phyloP scores from a whole-genome alignment of 2,329 filamentous ascomycete species.

The Colletotrichum tropicale region DNA sequence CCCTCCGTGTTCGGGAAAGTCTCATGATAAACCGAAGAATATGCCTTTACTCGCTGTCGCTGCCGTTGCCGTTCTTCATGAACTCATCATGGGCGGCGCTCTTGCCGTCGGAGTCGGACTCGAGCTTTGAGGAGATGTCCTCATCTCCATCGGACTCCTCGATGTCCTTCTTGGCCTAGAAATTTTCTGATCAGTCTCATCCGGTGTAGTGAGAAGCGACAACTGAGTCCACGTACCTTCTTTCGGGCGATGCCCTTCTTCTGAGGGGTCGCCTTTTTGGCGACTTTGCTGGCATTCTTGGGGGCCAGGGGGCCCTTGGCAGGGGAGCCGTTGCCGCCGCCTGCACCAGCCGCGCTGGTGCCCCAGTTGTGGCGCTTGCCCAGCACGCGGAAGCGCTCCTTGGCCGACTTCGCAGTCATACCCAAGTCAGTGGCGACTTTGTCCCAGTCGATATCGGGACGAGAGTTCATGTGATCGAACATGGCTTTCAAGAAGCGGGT shows the following conservation, averaged over 20 bases:
- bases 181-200: neutral
- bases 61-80: neutral
- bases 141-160: neutral
- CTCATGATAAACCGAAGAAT: neutral
- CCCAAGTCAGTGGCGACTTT: constrained; percentile 37
- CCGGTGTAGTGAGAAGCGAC: neutral
- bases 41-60: neutral
- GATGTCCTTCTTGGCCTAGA: neutral
- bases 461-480: constrained; percentile 45
- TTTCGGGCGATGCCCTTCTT: constrained; percentile 28
- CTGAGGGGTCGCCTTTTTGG: constrained; percentile 34
- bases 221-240: constrained; percentile 6
- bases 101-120: constrained; percentile 10
- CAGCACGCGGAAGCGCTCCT: constrained; percentile 45
- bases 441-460: constrained; percentile 45
- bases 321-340: constrained; percentile 22
- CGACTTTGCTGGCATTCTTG: constrained; percentile 28
- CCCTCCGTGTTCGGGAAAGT: neutral
- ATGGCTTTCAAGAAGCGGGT: constrained; percentile 44
- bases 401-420: constrained; percentile 39
- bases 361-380: constrained; percentile 45
- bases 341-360: constrained; percentile 14
- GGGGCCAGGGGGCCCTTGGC: constrained; percentile 24
- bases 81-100: neutral
- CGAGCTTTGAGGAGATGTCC: neutral